Evolutionary conservation across 208 protist species (phyloP).

Genomic region (Wallacemonas sp.): DNA sequence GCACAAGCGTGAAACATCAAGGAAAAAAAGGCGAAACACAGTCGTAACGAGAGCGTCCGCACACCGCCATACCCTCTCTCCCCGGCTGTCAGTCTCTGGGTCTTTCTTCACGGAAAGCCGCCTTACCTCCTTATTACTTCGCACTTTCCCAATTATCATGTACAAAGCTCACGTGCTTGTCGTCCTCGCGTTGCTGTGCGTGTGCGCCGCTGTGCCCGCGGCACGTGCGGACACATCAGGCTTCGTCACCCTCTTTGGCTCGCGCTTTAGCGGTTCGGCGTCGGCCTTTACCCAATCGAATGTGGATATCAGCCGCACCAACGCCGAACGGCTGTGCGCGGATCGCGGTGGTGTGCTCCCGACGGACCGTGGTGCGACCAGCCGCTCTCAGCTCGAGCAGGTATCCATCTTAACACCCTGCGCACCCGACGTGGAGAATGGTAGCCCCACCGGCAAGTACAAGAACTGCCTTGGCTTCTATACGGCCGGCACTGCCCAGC

Average conservation of each 20-base stretch:
- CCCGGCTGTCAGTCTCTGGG: too few relatives aligned
- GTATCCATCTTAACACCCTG: not conserved
- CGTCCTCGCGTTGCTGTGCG: not conserved
- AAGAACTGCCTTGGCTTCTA: slow-evolving; percentile 14
- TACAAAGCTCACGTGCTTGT: not conserved
- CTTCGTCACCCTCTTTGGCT: not conserved
- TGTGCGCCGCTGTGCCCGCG: not conserved
- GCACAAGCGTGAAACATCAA: too few relatives aligned
- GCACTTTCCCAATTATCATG: not conserved
- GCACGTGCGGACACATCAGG: not conserved
- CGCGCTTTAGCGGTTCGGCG: not conserved
- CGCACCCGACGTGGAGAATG: not conserved
- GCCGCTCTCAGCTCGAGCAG: slow-evolving; percentile 4
- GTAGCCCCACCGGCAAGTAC: not conserved
- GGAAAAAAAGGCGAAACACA: too few relatives aligned
- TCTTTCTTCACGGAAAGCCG: too few relatives aligned
- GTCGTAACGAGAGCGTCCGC: too few relatives aligned
- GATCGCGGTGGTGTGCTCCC: slow-evolving; percentile 8
- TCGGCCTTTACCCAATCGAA: not conserved
- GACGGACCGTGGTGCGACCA: not conserved
- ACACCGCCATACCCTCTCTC: too few relatives aligned
- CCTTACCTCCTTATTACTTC: not conserved
- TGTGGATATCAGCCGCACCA: not conserved
- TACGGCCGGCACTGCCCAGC: slow-evolving; percentile 26
- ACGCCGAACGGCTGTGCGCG: not conserved